Base-by-base conservation (phyloP, 208 protist species). In the Herpetomonas tarakana region DNA sequence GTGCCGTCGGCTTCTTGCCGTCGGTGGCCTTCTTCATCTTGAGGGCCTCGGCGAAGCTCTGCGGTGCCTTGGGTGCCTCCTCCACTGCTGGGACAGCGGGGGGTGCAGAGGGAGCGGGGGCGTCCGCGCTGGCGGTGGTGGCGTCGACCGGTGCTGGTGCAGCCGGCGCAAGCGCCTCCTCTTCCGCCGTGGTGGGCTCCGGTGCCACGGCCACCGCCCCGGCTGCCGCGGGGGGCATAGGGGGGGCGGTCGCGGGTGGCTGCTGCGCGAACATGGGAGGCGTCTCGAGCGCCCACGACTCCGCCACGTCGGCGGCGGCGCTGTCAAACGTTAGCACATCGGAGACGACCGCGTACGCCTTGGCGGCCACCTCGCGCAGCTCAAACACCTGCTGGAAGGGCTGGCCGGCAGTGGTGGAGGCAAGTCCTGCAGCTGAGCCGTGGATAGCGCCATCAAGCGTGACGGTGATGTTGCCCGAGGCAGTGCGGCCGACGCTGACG, bases 321-420 rank as follows among this genome's bases (percentile, higher is more conserved):
- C 22, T 29, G 18, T 49, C 55, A 30, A 70, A 70, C 27, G 62
- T 72, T 25, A 86, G 58, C 45, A 54, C 55, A 51, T 93, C 86
- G 49, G 41, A 39, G n/a, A 73, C 69, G 57, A 93, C 81, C 39
- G 66, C 77, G 71, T 78, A 90, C 41, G 55, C 71, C 16, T 77
- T 71, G 24, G 47, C 38, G 38, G 58, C 39, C 52, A 81, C 58
- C 70, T 93, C 77, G 24, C 65, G 73, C 52, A 93, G 59, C 52
- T 81, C 74, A 49, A 88, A 66, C 53, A 80, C 74, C 64, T 93
- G 82, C 2, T 68, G 75, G 58, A 93, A 93, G 28, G 63, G 30
- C 41, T 79, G 74, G 26, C 28, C 25, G 29, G 53, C 28, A 11
- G 18, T 52, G 9, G 51, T 21, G 21, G 21, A 21, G 26, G 56